These are phyloP conservation scores for Wickerhamomyces ciferrii DNA, from an alignment of 805 yeast species.

Conservation along the genomic window DNA sequence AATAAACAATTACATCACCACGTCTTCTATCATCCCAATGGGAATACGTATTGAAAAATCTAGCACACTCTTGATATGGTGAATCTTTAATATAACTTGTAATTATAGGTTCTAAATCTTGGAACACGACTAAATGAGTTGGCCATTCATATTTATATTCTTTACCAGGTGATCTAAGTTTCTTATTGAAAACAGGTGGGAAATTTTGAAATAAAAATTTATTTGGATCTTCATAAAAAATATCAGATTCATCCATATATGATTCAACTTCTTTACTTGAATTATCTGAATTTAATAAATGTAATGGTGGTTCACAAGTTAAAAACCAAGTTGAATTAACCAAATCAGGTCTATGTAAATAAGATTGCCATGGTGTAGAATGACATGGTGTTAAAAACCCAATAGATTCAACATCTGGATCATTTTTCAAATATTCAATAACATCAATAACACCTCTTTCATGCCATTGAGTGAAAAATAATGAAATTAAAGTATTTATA, in stretches of 20 bases:
- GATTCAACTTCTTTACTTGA: conserved; percentile 27
- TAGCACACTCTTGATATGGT: conserved; percentile 38
- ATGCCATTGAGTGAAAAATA: conserved; percentile 59
- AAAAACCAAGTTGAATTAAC: conserved; percentile 62
- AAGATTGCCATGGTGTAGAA: conserved; percentile 93
- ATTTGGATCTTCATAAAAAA: conserved; percentile 63
- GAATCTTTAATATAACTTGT: conserved; percentile 33
- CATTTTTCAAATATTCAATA: conserved; percentile 42
- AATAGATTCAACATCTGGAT: conserved; percentile 39
- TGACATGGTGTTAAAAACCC: conserved; percentile 96
- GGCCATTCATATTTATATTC: conserved; percentile 56
- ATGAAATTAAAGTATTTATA: conserved; percentile 37
- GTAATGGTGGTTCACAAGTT: conserved; percentile 86
- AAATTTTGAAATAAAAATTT: conserved; percentile 51
- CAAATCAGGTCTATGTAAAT: conserved; percentile 56
- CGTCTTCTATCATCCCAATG: conserved; percentile 83
- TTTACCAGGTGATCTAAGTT: conserved; percentile 18
- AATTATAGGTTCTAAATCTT: conserved; percentile 47
- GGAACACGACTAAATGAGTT: conserved; percentile 65
- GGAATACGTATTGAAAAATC: conserved; percentile 72
- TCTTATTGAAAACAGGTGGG: conserved; percentile 30
- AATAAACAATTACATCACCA: conserved; percentile 74
- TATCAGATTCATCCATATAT: conserved; percentile 86
- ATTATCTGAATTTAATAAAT: conserved; percentile 25
- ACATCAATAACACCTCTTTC: conserved; percentile 85